Base-by-base conservation (phyloP, 345 rosid species). In the Cardamine resedifolia region DNA sequence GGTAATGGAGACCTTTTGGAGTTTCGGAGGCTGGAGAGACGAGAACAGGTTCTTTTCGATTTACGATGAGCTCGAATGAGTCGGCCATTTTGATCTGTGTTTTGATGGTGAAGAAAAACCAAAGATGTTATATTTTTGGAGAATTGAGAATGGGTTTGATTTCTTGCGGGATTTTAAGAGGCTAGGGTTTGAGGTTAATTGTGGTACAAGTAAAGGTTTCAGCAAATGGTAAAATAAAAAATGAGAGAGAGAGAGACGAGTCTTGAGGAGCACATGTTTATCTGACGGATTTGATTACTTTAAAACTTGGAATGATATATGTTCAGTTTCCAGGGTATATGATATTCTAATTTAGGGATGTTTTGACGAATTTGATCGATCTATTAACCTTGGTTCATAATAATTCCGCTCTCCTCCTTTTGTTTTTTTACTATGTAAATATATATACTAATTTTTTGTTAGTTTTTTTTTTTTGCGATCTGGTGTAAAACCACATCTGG, bases 11-110 rank as follows among this genome's bases (percentile, higher is more conserved):
- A 61, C 92, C 94, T 62, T 77, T 87, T 58, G 79, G 67, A 4
- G 97, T 93, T 66, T 88, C 86, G 73, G 83, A 79, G 2, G 83
- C 85, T 0, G 97, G 94, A 16, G 80, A 82, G 64, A 93, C 85
- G 24, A 88, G 74, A 58, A 73, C 68, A 2, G 92, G 88, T n/a
- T 83, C 84, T 39, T 74, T 80, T 55, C 76, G 82, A 41, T 64
- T 82, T 18, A 88, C 87, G 6, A 6, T 61, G 27, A 87, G 85
- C 33, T 85, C 83, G 66, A 75, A 75, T 47, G 78, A 44, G 14
- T 52, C 68, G 21, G 81, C 87, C 97, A 89, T 89, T 15, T 64
- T 50, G 16, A 10, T 44, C 9, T 7, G 39, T 30, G 15, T 58
- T 7, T 10, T 10, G 11, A 43, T 5, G 18, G 10, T 53, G 26